Evolutionary conservation across 768 basidiomycete genomes (phyloP), one percentile per base, ranked within the genome.

Genomic region (Suillus alpinus): DNA sequence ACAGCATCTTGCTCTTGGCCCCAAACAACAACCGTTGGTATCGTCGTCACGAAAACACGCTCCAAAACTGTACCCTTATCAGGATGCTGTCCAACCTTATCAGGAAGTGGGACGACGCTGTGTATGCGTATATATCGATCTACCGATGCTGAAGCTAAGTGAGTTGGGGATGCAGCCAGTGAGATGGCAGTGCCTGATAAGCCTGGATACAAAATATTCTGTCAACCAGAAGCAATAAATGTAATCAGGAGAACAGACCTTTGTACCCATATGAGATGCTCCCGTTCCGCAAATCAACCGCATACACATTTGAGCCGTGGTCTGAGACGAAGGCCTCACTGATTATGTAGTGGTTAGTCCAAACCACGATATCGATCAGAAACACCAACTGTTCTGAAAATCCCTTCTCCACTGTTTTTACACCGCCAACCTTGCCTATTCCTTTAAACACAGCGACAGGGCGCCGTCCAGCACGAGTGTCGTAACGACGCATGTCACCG

Each of bases 291-390:
- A 86, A 61, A 68, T 94, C 93, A 10, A 92, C 56, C 0, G 88
- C 81, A 65, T 80, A 86, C 3, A 94, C 67, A 67, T 84, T 84
- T 39, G 80, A 83, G 14, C 85, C 86, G 52, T 80, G 77, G 68
- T 94, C 92, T 12, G 86, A 79, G 40, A 88, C 75, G 63, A 92
- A 92, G 1, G 81, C 71, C 69, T 94, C 86, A 65, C 91, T 93
- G 37, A 20, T 53, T 6, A 63, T 29, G 32, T 29, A 29, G 56
- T 26, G 41, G 32, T 41, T 23, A 58, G 34, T 63, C 13, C 56
- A 61, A 43, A 49, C 23, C 23, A 43, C 41, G 32, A 3, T 16
- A 52, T 37, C 23, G 36, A 18, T 52, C 34, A 43, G 47, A 66
- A 26, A 37, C 2, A 74, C 88, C 52, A 66, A 92, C 92, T 93